These are phyloP conservation scores for Hymenoscyphus fructigenus DNA, from an alignment of 2,329 filamentous ascomycete species.

Conservation along the genomic window DNA sequence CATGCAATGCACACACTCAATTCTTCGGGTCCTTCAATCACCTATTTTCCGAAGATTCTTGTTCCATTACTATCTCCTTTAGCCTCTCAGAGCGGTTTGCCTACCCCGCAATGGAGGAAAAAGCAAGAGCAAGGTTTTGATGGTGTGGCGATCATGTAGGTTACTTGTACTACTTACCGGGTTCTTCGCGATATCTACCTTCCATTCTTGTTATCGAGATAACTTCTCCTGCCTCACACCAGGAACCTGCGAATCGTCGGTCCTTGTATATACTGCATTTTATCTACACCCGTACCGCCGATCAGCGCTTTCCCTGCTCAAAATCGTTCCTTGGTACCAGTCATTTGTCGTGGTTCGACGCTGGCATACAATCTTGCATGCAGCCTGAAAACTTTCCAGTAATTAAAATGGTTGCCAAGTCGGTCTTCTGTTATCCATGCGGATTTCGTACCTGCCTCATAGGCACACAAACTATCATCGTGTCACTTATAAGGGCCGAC, in stretches of 20 bases:
- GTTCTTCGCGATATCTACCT: not conserved
- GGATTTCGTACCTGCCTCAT: constrained; percentile 3
- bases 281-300: not conserved
- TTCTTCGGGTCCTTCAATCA: not conserved
- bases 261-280: not conserved
- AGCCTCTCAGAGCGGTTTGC: not conserved
- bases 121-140: not conserved
- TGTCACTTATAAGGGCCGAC: not conserved
- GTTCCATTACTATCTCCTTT: not conserved
- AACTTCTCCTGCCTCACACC: not conserved
- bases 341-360: not conserved
- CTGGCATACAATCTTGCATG: constrained; percentile 3
- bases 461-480: not conserved
- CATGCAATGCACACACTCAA: not conserved
- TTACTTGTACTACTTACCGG: not conserved
- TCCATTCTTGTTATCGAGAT: not conserved
- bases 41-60: not conserved
- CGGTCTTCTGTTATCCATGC: not conserved
- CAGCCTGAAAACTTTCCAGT: constrained; percentile 2
- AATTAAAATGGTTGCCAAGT: constrained; percentile 3
- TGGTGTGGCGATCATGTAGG: not conserved
- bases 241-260: not conserved
- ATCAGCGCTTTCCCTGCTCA: not conserved
- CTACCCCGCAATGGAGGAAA: not conserved
- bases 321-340: not conserved